Evolutionary conservation across 2,329 filamentous ascomycete species (phyloP).

Genomic region (Nemania sp.): DNA sequence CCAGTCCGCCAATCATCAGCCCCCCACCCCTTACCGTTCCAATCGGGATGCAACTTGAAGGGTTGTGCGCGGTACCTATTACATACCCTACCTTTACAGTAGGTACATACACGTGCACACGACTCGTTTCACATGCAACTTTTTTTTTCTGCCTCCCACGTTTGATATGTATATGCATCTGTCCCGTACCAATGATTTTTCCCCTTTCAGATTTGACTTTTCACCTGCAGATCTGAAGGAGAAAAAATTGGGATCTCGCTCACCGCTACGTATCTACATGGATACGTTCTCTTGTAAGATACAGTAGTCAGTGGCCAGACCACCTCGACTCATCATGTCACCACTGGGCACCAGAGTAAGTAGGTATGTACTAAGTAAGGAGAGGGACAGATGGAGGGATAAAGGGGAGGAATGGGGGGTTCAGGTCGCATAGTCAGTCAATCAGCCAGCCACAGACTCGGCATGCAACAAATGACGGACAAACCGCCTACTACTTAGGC

Average conservation of each 20-base stretch:
- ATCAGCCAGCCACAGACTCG: not conserved
- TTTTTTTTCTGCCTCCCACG: not conserved
- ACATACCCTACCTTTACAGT: not conserved
- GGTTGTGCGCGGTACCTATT: not conserved
- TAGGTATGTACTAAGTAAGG: not conserved
- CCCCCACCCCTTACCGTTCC: not conserved
- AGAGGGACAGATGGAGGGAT: no score
- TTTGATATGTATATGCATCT: not conserved
- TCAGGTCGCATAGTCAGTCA: no score
- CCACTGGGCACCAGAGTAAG: no score
- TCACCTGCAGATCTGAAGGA: not conserved
- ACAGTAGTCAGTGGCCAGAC: conserved; percentile 1
- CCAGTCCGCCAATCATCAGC: conserved; percentile 5
- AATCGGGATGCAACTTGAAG: not conserved
- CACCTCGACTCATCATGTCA: conserved; percentile 7
- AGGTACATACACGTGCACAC: not conserved
- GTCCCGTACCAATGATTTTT: not conserved
- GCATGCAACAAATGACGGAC: not conserved
- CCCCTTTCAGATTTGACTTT: not conserved
- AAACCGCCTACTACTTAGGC: not conserved
- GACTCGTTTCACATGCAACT: conserved; percentile 19
- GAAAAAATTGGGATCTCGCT: not conserved
- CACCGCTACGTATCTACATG: conserved; percentile 7
- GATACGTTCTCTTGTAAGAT: not conserved
- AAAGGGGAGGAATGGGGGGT: no score